These are phyloP conservation scores for Penicillium expansum DNA, from an alignment of 2,329 filamentous ascomycete species.

Conservation along the genomic window DNA sequence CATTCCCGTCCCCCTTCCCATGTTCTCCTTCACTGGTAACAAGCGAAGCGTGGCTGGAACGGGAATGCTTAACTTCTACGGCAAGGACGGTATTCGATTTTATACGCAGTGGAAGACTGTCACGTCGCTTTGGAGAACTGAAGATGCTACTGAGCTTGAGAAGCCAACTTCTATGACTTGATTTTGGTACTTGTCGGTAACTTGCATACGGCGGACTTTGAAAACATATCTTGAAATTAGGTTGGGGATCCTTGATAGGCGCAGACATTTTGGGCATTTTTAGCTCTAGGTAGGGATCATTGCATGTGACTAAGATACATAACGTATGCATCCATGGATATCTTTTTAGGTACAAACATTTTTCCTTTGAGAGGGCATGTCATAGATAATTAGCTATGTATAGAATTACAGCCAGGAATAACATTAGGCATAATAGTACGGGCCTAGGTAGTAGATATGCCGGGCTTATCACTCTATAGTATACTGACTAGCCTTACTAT, in stretches of 20 bases:
- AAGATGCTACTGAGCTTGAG: slow-evolving; percentile 1
- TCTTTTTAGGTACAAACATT: no score
- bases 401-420: no score
- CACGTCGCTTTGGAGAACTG: slow-evolving; percentile 2
- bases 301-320: not conserved
- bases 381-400: no score
- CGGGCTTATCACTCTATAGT: no score
- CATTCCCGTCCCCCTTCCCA: slow-evolving; percentile 58
- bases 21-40: slow-evolving; percentile 62
- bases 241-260: not conserved
- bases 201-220: not conserved
- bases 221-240: not conserved
- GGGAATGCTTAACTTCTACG: slow-evolving; percentile 53
- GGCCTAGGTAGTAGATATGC: no score
- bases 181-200: not conserved
- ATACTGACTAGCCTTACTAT: no score
- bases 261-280: not conserved
- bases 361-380: no score
- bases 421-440: no score
- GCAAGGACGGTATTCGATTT: slow-evolving; percentile 1
- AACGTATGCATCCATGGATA: not conserved
- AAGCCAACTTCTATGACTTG: slow-evolving; percentile 1
- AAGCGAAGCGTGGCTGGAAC: slow-evolving; percentile 88
- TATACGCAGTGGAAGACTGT: slow-evolving; percentile 6
- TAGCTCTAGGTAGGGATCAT: not conserved